Percentiles rank a stretch among this genome's conserved stretches.
These are phyloP conservation scores for Claviceps sp. DNA, from an alignment of 2,329 filamentous ascomycete species.

Conservation along the genomic window DNA sequence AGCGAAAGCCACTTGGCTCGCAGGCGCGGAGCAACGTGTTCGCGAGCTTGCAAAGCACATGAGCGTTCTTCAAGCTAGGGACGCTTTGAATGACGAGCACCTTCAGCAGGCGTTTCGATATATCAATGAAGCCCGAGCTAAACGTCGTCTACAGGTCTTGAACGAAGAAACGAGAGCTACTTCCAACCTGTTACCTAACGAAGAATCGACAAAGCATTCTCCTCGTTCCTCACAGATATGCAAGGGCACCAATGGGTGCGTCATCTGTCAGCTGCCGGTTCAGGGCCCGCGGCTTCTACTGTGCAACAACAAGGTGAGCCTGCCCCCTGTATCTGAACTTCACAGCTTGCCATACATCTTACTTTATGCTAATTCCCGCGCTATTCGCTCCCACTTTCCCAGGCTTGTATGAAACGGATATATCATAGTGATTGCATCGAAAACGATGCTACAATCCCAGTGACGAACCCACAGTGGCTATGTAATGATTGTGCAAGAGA, in stretches of 20 bases:
- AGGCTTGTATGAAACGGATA: constrained; percentile 30
- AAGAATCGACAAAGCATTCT: constrained; percentile 13
- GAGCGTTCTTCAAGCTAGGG: constrained; percentile 34
- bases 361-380: not conserved
- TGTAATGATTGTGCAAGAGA: constrained; percentile 28
- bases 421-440: constrained; percentile 37
- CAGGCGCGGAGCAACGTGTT: constrained; percentile 31
- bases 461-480: constrained; percentile 25
- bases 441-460: constrained; percentile 20
- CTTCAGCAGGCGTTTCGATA: constrained; percentile 28
- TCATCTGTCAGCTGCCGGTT: constrained; percentile 33
- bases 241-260: constrained; percentile 32
- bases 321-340: not conserved
- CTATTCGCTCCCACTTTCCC: no score
- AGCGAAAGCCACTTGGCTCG: constrained; percentile 39
- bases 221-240: constrained; percentile 23
- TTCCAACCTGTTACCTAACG: not conserved
- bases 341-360: no score
- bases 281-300: constrained; percentile 33
- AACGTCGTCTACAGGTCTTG: constrained; percentile 4
- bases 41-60: constrained; percentile 43
- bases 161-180: not conserved
- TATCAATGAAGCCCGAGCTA: constrained; percentile 28
- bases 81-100: constrained; percentile 30
- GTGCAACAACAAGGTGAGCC: constrained; percentile 35